phyloP scores from a whole-genome alignment of 2,329 filamentous ascomycete species.

The Arthroderma sp. region DNA sequence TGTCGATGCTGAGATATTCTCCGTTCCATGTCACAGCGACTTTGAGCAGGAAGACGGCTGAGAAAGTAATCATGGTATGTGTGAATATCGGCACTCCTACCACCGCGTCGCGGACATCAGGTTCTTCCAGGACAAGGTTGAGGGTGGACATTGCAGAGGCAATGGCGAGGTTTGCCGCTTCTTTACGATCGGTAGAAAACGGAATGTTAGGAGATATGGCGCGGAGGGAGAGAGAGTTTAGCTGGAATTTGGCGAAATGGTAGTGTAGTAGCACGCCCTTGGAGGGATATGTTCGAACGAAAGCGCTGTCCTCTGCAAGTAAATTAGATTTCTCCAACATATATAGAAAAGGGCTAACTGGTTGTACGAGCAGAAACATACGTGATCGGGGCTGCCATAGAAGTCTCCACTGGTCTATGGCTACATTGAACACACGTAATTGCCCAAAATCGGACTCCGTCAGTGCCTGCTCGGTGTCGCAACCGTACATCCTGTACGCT shows the following conservation, averaged over 20 bases:
- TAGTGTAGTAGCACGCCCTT: constrained; percentile 41
- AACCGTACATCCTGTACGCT: constrained; percentile 45
- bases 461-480: constrained; percentile 40
- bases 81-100: constrained; percentile 37
- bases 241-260: constrained; percentile 41
- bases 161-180: constrained; percentile 34
- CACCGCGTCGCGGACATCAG: constrained; percentile 35
- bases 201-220: constrained; percentile 31
- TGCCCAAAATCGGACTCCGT: constrained; percentile 41
- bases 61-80: constrained; percentile 35
- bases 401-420: constrained; percentile 40
- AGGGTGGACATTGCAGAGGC: constrained; percentile 36
- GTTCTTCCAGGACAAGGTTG: constrained; percentile 35
- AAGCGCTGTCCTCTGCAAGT: constrained; percentile 28
- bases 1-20: constrained; percentile 28
- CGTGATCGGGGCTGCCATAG: constrained; percentile 35
- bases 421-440: constrained; percentile 32
- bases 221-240: constrained; percentile 33
- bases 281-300: constrained; percentile 36
- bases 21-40: constrained; percentile 33
- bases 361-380: constrained; percentile 14
- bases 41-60: constrained; percentile 33
- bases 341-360: neutral
- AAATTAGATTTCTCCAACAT: neutral
- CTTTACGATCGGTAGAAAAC: constrained; percentile 33